Base-by-base conservation (phyloP, 176 grass and related monocot species). In the maize (Zea mays) region DNA sequence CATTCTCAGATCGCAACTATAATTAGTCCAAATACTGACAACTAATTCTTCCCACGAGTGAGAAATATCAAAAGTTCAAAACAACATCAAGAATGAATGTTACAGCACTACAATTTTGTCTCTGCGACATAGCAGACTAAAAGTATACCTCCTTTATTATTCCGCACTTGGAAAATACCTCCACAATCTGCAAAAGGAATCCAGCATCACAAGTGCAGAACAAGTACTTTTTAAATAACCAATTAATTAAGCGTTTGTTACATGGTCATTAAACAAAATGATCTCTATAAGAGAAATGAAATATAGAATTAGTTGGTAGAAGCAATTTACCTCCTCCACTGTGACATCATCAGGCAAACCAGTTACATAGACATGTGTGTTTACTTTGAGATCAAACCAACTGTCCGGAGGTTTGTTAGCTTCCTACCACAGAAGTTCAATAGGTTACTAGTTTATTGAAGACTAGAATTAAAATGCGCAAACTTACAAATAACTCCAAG, bases 301-400 rank as follows among this genome's bases (percentile, higher is more conserved):
- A 56, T 50, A 12, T 64, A 84, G 63, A 67, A 62, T 61, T 82
- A 74, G 51, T 16, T 74, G 35, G 47, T 54, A 67, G 20, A 71
- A 47, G 17, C 17, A 85, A 94, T 50, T 82, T 87, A 99, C 96
- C 84, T 99, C 96, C 57, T 92, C 92, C 45, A 10, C 5, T 6
- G 85, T 95, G 62, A 99, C 85, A 79, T 99, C 92, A 87, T 99
- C 92, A 83, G 96, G 96, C 83, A 99, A 90, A 68, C 92, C 92
- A 81, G 72, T 93, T 38, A 95, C 40, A 66, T 99, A 95, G 71
- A 99, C 87, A 88, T 99, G 78, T 37, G 92, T 99, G 72, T 99
- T 99, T 62, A 99, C 92, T 85, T 99, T 99, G 71, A 99, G 86
- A 68, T 92, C 92, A 92, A 99, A 99, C 96, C 96, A 99, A 85